Evolutionary conservation across 495 filamentous ascomycete genomes (phyloP), one percentile per base, ranked within the genome.

Genomic region (Penicillium robsamsonii): DNA sequence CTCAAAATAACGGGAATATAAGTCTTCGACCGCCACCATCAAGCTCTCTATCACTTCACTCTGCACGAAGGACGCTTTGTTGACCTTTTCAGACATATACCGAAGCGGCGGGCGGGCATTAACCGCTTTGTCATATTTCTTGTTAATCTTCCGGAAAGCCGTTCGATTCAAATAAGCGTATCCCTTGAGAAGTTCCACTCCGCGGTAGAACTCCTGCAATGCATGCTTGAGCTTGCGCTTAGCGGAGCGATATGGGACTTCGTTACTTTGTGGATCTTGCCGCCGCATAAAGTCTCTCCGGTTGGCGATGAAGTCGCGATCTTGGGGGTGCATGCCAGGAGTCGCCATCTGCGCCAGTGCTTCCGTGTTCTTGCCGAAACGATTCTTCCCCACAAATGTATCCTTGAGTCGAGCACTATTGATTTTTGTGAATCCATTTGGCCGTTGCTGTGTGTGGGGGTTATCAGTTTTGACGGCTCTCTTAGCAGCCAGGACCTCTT

Each of bases 121-220:
- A 50, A 90, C 82, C 6, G 85, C 82, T 70, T 97, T 97, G 75
- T 98, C 92, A 63, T 92, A 97, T 74, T 98, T 98, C 74, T 98
- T 98, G 71, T 94, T 97, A 66, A 98, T 92, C 69, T 98, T 98
- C 8, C 92, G 88, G 57, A 97, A 97, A 2, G 91, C 95, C 2
- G 90, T 94, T 46, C 88, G 81, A 65, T 98, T 98, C 13, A 96
- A 75, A 18, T 92, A 78, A 6, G 90, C 87, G 64, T 94, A 98
- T 0, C 89, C 88, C 72, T 96, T 96, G 20, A 98, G 72, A 17
- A 97, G 79, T 68, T 98, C 94, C 4, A 97, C 79, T 7, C 91
- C 87, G 30, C 93, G 85, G 68, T 98, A 96, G 65, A 88, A 96
- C 70, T 97, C 94, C 64, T 92, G 89, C 55, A 96, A 65, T 0